Conservation (phyloP, 352 stramenopile species). For the Phytophthora fragariaefolia region DNA sequence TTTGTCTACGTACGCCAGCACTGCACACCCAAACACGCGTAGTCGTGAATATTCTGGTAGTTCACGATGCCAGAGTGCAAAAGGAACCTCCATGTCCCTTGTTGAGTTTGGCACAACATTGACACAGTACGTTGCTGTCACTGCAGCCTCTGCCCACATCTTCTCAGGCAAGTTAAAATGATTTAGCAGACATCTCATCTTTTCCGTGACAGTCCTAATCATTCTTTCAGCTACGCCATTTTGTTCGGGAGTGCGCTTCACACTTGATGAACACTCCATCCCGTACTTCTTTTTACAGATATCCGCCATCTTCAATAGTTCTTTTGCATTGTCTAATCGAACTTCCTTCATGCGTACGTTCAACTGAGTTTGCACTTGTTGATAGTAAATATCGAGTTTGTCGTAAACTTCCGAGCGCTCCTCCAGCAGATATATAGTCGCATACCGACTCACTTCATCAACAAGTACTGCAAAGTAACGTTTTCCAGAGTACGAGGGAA, state of each 20-base stretch:
- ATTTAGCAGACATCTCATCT: conserved; percentile 21
- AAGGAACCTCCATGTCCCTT: conserved; percentile 16
- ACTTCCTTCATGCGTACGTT: conserved; percentile 26
- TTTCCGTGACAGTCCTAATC: conserved; percentile 23
- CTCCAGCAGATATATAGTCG: conserved; percentile 13
- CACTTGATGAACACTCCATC: conserved; percentile 19
- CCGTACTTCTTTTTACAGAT: conserved; percentile 16
- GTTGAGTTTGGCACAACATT: conserved; percentile 19
- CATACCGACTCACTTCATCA: conserved; percentile 24
- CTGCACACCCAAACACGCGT: conserved; percentile 14
- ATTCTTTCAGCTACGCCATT: conserved; percentile 29
- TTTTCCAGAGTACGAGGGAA: neutral
- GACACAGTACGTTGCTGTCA: conserved; percentile 21
- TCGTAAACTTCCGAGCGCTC: conserved; percentile 26
- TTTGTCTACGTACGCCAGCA: conserved; percentile 13
- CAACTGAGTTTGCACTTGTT: conserved; percentile 18
- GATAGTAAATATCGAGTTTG: conserved; percentile 23
- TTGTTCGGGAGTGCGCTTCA: conserved; percentile 32
- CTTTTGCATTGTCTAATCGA: conserved; percentile 20
- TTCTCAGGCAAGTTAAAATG: conserved; percentile 24
- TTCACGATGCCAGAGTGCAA: conserved; percentile 13
- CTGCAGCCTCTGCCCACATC: conserved; percentile 25
- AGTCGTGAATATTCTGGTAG: conserved; percentile 1
- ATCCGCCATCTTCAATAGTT: conserved; percentile 5
- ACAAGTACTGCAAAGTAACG: conserved; percentile 10